Percentiles rank a stretch among this genome's conserved stretches.
phyloP scores from a whole-genome alignment of 495 filamentous ascomycete genomes.

The Hypoxylon crocopeplum region DNA sequence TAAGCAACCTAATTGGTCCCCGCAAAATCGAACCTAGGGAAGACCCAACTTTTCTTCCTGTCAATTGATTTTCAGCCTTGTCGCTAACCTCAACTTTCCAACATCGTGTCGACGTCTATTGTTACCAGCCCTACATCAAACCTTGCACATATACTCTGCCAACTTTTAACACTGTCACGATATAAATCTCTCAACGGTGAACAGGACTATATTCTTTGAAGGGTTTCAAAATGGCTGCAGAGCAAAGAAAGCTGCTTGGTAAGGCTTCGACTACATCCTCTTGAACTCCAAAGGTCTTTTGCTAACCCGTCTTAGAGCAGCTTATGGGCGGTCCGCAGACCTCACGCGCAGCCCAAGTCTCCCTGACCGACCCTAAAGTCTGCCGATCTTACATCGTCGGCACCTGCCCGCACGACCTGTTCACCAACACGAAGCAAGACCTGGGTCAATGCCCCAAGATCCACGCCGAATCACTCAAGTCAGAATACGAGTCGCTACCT shows the following conservation, averaged over 20 bases:
- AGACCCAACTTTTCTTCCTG: background rate
- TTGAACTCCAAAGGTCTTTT: background rate
- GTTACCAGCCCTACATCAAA: background rate
- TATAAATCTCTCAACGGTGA: background rate
- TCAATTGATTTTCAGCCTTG: slow-evolving; percentile 34
- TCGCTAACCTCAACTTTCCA: slow-evolving; percentile 21
- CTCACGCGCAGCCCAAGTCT: slow-evolving; percentile 76
- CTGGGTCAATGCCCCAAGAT: slow-evolving; percentile 89
- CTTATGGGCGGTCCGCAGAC: slow-evolving; percentile 77
- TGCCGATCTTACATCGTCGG: slow-evolving; percentile 94
- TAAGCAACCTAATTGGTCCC: slow-evolving; percentile 36
- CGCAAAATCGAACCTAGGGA: slow-evolving; percentile 24
- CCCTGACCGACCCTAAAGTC: slow-evolving; percentile 90
- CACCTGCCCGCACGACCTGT: slow-evolving; percentile 97
- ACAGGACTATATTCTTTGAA: no score
- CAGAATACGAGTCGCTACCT: slow-evolving; percentile 78
- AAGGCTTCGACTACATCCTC: slow-evolving; percentile 41
- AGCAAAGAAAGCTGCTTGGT: slow-evolving; percentile 95
- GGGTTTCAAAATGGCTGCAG: slow-evolving; percentile 75
- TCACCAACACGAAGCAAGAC: slow-evolving; percentile 99
- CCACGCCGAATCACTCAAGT: slow-evolving; percentile 86
- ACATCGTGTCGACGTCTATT: background rate
- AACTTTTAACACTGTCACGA: background rate
- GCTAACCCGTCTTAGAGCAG: slow-evolving; percentile 65
- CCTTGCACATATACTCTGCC: background rate